Conservation (phyloP, 1,139 yeast genomes). For the Candida labiduridarum region DNA sequence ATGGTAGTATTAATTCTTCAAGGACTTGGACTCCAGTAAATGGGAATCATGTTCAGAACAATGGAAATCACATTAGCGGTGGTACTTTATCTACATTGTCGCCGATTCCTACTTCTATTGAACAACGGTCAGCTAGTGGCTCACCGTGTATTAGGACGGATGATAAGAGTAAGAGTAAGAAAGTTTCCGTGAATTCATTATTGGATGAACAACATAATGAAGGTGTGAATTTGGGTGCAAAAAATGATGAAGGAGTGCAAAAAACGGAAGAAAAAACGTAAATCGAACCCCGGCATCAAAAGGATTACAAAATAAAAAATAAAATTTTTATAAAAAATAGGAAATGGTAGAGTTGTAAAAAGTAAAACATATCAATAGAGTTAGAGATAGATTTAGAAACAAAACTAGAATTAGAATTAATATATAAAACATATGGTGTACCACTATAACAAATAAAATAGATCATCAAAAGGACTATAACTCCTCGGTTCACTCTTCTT, state of each 20-base stretch:
- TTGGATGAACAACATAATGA: slow-evolving; percentile 13
- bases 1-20: slow-evolving; percentile 22
- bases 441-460: no score
- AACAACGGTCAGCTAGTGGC: slow-evolving; percentile 14
- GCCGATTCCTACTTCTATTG: slow-evolving; percentile 10
- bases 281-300: slow-evolving; percentile 10
- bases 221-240: slow-evolving; percentile 18
- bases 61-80: neutral
- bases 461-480: no score
- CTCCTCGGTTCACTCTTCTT: no score
- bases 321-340: neutral
- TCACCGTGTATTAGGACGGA: slow-evolving; percentile 18
- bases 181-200: slow-evolving; percentile 36
- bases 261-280: no score
- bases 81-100: slow-evolving; percentile 2
- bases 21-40: slow-evolving; percentile 13
- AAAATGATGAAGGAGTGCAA: slow-evolving; percentile 14
- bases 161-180: slow-evolving; percentile 18
- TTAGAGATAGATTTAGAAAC: no score
- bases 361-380: no score
- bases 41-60: slow-evolving; percentile 1
- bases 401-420: no score
- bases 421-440: no score
- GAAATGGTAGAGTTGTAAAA: no score
- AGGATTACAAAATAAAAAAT: slow-evolving; percentile 1